Conservation (phyloP, 805 yeast genomes). For the Spathaspora girioi region DNA sequence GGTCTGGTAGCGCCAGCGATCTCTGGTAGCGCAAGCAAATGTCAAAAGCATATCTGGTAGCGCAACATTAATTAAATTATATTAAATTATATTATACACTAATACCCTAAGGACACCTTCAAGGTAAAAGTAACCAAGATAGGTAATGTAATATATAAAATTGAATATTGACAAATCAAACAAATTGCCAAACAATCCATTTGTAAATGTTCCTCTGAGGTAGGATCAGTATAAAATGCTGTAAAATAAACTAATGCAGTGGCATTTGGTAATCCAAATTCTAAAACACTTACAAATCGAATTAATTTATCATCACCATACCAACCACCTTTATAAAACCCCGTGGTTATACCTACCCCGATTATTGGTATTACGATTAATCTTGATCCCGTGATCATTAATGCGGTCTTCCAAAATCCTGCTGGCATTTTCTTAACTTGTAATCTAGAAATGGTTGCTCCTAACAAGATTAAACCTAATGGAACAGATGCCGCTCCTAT, state of each 20-base stretch:
- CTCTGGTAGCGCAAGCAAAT: not conserved
- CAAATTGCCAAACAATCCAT: constrained; percentile 83
- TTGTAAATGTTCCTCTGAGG: constrained; percentile 49
- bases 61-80: not conserved
- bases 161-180: constrained; percentile 69
- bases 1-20: too few relatives aligned
- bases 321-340: constrained; percentile 60
- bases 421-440: constrained; percentile 55
- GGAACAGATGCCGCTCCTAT: constrained; percentile 89
- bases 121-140: constrained; percentile 68
- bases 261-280: constrained; percentile 82
- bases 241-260: constrained; percentile 87
- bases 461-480: constrained; percentile 73
- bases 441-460: constrained; percentile 84
- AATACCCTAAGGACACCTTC: constrained; percentile 45
- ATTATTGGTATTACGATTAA: constrained; percentile 74
- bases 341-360: constrained; percentile 61
- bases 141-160: constrained; percentile 68
- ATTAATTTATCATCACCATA: constrained; percentile 57
- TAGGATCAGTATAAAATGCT: constrained; percentile 77
- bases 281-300: constrained; percentile 68
- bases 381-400: constrained; percentile 53
- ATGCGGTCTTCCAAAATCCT: constrained; percentile 69
- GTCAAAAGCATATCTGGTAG: not conserved
- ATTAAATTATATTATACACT: constrained; percentile 1